These are phyloP conservation scores for Boletus patriciae DNA, from an alignment of 768 basidiomycete species.

Conservation along the genomic window DNA sequence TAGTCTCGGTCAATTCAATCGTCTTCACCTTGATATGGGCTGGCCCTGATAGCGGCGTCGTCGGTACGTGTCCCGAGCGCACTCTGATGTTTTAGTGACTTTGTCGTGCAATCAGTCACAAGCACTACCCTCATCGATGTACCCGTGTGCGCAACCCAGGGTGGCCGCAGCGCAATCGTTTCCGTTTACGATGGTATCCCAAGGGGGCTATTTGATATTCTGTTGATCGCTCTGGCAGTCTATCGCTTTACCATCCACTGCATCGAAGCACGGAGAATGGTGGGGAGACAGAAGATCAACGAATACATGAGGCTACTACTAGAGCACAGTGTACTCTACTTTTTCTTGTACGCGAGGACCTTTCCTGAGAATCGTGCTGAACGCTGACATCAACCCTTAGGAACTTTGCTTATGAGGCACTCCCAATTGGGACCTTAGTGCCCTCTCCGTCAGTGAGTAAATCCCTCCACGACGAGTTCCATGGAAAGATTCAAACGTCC, in stretches of 20 bases:
- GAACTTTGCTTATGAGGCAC: not conserved
- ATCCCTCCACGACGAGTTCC: not conserved
- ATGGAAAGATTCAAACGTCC: not conserved
- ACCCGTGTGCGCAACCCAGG: not conserved
- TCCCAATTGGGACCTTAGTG: not conserved
- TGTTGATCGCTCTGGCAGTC: conserved; percentile 4
- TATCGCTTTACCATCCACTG: conserved; percentile 10
- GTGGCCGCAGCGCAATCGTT: not conserved
- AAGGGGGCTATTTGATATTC: not conserved
- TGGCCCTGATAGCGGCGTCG: conserved; percentile 1
- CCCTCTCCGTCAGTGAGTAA: not conserved
- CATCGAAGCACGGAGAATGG: not conserved
- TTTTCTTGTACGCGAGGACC: conserved; percentile 6
- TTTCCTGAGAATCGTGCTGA: not conserved
- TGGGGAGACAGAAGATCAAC: conserved; percentile 5
- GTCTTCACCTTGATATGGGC: not conserved
- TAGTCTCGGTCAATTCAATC: not conserved
- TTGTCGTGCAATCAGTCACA: not conserved
- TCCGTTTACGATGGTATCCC: not conserved
- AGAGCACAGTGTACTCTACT: conserved; percentile 10
- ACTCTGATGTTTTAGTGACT: not conserved
- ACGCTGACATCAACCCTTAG: not conserved
- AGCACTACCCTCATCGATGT: not conserved
- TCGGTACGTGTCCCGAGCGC: not conserved
- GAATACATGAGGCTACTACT: conserved; percentile 12